Conservation (phyloP, 306 rosid genomes). For the Astragalus glycyphyllos region DNA sequence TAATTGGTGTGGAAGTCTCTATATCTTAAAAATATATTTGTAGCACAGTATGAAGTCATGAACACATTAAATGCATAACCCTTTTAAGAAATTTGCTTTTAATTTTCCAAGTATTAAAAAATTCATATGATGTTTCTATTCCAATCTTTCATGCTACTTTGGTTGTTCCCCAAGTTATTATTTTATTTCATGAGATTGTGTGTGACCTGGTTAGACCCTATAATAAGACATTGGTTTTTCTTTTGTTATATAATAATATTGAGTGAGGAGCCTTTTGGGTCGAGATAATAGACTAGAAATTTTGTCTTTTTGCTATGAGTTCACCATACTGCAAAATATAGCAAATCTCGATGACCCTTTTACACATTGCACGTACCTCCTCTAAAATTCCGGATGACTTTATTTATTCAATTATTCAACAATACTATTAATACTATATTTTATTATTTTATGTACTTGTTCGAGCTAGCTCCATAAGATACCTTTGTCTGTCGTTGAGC, state of each 20-base stretch:
- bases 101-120: slow-evolving; percentile 29
- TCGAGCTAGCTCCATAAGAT: slow-evolving; percentile 35
- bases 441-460: slow-evolving; percentile 47
- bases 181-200: slow-evolving; percentile 34
- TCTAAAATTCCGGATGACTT: slow-evolving; percentile 45
- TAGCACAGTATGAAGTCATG: slow-evolving; percentile 53
- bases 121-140: slow-evolving; percentile 71
- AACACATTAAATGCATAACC: slow-evolving; percentile 57
- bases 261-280: slow-evolving; percentile 44
- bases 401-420: background rate
- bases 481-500: slow-evolving; percentile 36
- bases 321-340: slow-evolving; percentile 22
- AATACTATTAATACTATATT: slow-evolving; percentile 19
- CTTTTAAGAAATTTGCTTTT: slow-evolving; percentile 38
- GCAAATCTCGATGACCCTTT: slow-evolving; percentile 61
- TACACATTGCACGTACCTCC: slow-evolving; percentile 48
- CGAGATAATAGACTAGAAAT: slow-evolving; percentile 57
- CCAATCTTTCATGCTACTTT: slow-evolving; percentile 62
- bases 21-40: no score
- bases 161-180: slow-evolving; percentile 37
- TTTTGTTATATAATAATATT: slow-evolving; percentile 26
- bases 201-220: slow-evolving; percentile 47
- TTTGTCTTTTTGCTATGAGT: slow-evolving; percentile 54
- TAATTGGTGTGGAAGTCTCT: no score
- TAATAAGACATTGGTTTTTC: background rate